Evolutionary conservation across 805 yeast genomes (phyloP), one percentile per base, ranked within the genome.

Genomic region (Pichia californica): DNA sequence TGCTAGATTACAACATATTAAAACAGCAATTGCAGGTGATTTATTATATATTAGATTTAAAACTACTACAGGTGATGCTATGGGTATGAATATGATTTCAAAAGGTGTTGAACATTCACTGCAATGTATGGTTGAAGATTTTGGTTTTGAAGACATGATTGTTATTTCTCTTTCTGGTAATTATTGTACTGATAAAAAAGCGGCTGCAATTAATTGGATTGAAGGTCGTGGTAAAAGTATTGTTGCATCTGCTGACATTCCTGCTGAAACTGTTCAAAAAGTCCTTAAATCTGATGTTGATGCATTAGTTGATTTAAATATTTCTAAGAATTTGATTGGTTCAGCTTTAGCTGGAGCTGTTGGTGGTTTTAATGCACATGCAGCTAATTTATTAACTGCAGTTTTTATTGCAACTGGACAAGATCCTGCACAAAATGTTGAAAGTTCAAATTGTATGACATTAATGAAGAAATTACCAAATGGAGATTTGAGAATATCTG

Each of bases 1-100:
- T 68, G 99, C 99, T 15, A 80, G 96, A 59, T 76, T 93, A 57
- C 95, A 86, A 64, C 84, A 84, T 54, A 71, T 91, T 52, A 85
- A 88, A 64, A 88, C 97, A 15, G 95, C 98, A 3, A 71, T 91
- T 63, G 99, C 99, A 15, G 99, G 99, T 26, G 83, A 83, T 38
- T 71, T 84, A 54, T 71, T 93, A 55, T 93, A 77, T 58, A 83
- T 93, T 55, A 80, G 99, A 59, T 93, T 93, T 72, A 80, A 89
- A 62, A 94, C 99, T n/a, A 88, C 96, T 31, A 93, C 99, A 16
- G 99, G 99, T 65, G 99, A 93, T 70, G 99, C 99, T 16, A 93
- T 93, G 99, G 99, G 99, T 52, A 93, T 93, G 99, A 93, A 93
- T 64, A 93, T 93, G 99, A 93, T 93, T 49, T 91, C 98, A 25